These are phyloP conservation scores for Diplosphaera chodatii DNA, from an alignment of 139 green algal genomes.

Conservation along the genomic window DNA sequence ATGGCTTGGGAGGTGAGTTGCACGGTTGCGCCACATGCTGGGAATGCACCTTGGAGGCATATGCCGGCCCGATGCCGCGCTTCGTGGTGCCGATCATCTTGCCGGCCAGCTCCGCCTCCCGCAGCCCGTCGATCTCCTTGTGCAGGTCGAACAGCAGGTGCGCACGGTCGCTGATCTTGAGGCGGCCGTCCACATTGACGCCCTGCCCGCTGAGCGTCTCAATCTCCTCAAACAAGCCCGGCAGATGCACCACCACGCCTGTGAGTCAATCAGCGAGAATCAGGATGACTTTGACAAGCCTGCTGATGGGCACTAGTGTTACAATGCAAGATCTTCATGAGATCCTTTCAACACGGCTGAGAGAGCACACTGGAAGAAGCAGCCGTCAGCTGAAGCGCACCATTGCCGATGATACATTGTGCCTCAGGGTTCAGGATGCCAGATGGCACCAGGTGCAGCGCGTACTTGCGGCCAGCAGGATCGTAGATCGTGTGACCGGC, in stretches of 20 bases:
- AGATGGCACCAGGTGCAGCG: slow-evolving; percentile 94
- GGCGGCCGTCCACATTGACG: slow-evolving; percentile 48
- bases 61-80: slow-evolving; percentile 95
- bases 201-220: slow-evolving; percentile 44
- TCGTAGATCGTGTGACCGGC: slow-evolving; percentile 99
- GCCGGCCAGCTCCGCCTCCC: slow-evolving; percentile 85
- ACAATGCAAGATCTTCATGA: too few species aligned
- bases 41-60: slow-evolving; percentile 72
- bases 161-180: slow-evolving; percentile 80
- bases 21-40: too few species aligned
- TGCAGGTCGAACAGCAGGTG: slow-evolving; percentile 99
- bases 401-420: slow-evolving; percentile 92
- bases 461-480: slow-evolving; percentile 88
- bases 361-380: background rate
- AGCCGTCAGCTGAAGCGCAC: background rate
- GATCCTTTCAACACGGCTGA: too few species aligned
- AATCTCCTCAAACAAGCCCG: slow-evolving; percentile 93
- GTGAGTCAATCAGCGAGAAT: slow-evolving; percentile 11
- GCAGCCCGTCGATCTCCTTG: slow-evolving; percentile 92
- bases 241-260: slow-evolving; percentile 93
- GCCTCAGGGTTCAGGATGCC: slow-evolving; percentile 92
- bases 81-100: slow-evolving; percentile 84
- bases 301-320: too few species aligned
- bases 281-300: too few species aligned
- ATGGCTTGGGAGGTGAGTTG: background rate